These are phyloP conservation scores for Aspergillus udagawae DNA, from an alignment of 2,329 filamentous ascomycete species.

Conservation along the genomic window DNA sequence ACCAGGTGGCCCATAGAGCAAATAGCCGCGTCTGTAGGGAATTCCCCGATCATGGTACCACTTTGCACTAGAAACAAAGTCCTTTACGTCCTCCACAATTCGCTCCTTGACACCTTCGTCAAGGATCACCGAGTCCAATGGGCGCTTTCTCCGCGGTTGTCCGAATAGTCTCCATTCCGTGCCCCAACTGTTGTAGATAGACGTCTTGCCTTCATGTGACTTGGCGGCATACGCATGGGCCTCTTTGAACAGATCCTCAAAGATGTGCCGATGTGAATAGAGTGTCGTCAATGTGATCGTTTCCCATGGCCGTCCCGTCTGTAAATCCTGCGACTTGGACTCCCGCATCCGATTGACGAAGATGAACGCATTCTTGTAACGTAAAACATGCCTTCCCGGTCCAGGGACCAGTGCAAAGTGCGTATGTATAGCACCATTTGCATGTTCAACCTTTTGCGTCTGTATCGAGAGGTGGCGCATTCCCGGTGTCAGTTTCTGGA, in stretches of 20 bases:
- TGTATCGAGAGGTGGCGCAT: constrained; percentile 63
- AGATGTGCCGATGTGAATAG: constrained; percentile 82
- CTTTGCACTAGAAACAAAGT: constrained; percentile 72
- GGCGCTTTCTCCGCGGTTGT: constrained; percentile 78
- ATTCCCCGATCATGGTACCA: constrained; percentile 97
- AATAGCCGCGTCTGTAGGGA: constrained; percentile 83
- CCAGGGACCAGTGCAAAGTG: constrained; percentile 88
- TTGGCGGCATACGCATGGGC: constrained; percentile 75
- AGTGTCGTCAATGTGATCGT: constrained; percentile 88
- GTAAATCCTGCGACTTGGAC: constrained; percentile 70
- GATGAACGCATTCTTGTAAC: constrained; percentile 82
- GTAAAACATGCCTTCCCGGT: constrained; percentile 82
- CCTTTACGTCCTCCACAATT: constrained; percentile 74
- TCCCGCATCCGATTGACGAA: constrained; percentile 83
- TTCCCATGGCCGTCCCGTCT: constrained; percentile 87
- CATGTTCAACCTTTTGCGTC: constrained; percentile 58
- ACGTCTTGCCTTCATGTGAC: constrained; percentile 85
- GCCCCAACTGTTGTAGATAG: constrained; percentile 81
- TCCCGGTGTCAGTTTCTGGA: constrained; percentile 55
- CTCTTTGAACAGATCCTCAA: constrained; percentile 84
- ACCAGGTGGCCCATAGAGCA: constrained; percentile 83
- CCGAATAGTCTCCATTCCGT: constrained; percentile 84
- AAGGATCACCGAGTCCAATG: constrained; percentile 80
- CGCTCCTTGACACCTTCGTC: constrained; percentile 78
- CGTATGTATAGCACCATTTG: constrained; percentile 67